These are phyloP conservation scores for Sambucus nigra DNA, from an alignment of 129 eudicot species.

Conservation along the genomic window DNA sequence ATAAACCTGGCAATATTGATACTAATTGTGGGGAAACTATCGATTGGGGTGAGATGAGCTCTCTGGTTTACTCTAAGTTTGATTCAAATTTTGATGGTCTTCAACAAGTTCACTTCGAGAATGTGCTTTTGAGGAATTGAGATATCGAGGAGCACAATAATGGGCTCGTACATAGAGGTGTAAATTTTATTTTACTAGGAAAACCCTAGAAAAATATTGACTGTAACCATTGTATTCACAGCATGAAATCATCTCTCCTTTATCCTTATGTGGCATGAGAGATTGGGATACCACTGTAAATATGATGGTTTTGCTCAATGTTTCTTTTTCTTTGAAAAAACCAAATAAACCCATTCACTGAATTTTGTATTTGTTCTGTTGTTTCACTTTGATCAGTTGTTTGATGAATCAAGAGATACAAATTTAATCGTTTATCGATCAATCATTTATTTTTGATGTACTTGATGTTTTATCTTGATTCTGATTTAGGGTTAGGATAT, in stretches of 20 bases:
- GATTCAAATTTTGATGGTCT: neutral
- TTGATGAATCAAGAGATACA: neutral
- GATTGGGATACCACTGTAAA: neutral
- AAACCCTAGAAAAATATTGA: too few species aligned
- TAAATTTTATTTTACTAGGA: too few species aligned
- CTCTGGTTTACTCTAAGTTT: slow-evolving; percentile 26
- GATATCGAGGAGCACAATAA: slow-evolving; percentile 8
- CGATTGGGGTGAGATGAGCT: slow-evolving; percentile 67
- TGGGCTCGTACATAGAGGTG: slow-evolving; percentile 13
- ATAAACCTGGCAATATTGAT: slow-evolving; percentile 15
- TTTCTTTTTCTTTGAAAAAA: slow-evolving; percentile 12
- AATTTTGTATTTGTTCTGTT: neutral
- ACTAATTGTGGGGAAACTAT: slow-evolving; percentile 31
- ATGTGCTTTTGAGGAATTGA: slow-evolving; percentile 20
- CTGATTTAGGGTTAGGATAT: neutral
- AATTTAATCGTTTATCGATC: neutral
- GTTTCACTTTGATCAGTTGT: neutral
- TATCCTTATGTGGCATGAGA: too few species aligned
- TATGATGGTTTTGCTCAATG: neutral
- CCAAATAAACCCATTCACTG: slow-evolving; percentile 8
- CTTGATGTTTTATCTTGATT: slow-evolving; percentile 3
- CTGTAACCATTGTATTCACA: too few species aligned
- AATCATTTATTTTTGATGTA: too few species aligned
- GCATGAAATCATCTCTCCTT: too few species aligned
- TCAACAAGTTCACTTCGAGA: slow-evolving; percentile 12